A percentile compares a stretch with the other conserved stretches of the same genome.
Evolutionary conservation across 768 basidiomycete species (phyloP).

Genomic region (Tylopilus subfusipes): DNA sequence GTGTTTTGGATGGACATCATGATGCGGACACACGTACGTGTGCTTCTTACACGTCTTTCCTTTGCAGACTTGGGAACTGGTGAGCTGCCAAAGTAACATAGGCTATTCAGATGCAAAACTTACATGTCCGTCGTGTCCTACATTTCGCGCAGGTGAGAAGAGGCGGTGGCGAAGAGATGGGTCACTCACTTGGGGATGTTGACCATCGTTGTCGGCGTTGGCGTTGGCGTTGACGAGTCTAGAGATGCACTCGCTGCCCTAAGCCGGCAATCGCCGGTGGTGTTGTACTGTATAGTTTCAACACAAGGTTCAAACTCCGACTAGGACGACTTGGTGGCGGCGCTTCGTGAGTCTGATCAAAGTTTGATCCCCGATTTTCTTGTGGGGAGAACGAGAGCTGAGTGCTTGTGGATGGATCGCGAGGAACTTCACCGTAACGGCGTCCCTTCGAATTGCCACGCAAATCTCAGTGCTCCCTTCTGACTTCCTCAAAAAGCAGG

Average conservation of each 20-base stretch:
- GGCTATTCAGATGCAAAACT: slow-evolving; percentile 34
- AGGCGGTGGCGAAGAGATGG: slow-evolving; percentile 3
- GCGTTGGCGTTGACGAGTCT: slow-evolving; percentile 13
- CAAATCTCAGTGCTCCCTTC: too few relatives aligned
- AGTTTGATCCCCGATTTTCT: too few relatives aligned
- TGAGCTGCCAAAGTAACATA: not conserved
- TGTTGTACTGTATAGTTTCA: slow-evolving; percentile 25
- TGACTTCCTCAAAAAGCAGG: too few relatives aligned
- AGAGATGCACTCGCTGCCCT: slow-evolving; percentile 5
- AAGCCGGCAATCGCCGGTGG: slow-evolving; percentile 25
- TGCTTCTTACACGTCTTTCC: slow-evolving; percentile 96
- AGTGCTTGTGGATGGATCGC: too few relatives aligned
- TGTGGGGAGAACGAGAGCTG: too few relatives aligned
- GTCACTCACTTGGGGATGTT: slow-evolving; percentile 87
- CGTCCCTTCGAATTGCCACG: too few relatives aligned
- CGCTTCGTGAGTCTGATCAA: too few relatives aligned
- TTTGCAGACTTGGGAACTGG: slow-evolving; percentile 72
- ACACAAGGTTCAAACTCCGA: slow-evolving; percentile 21
- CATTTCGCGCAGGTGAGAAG: slow-evolving; percentile 6
- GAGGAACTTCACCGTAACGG: too few relatives aligned
- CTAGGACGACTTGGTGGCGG: not conserved
- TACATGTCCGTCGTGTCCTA: slow-evolving; percentile 95
- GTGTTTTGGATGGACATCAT: not conserved
- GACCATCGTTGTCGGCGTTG: slow-evolving; percentile 62
- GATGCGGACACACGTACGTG: slow-evolving; percentile 62